These are phyloP conservation scores for Ophiostoma ulmi DNA, from an alignment of 2,329 filamentous ascomycete genomes.

Conservation along the genomic window DNA sequence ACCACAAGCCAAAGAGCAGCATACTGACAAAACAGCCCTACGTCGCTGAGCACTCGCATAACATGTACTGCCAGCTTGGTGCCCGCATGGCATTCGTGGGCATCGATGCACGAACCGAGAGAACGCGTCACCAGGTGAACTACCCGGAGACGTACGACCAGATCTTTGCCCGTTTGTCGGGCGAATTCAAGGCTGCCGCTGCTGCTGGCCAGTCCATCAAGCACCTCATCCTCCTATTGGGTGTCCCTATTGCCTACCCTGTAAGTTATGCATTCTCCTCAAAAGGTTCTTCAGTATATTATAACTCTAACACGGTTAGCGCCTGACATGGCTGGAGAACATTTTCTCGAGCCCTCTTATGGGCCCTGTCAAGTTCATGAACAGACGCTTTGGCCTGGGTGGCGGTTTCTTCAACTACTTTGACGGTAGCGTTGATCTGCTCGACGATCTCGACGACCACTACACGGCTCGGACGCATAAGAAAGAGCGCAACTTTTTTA, in stretches of 20 bases:
- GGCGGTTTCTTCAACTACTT: slow-evolving; percentile 90
- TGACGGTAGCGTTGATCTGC: slow-evolving; percentile 84
- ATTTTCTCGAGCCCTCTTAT: slow-evolving; percentile 82
- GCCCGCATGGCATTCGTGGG: slow-evolving; percentile 79
- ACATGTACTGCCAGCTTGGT: slow-evolving; percentile 78
- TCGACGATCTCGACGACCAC: slow-evolving; percentile 92
- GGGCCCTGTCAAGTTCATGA: slow-evolving; percentile 80
- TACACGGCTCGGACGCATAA: slow-evolving; percentile 93
- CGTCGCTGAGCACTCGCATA: slow-evolving; percentile 81
- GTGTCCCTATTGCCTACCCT: slow-evolving; percentile 81
- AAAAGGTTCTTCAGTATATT: background rate
- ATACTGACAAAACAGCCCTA: slow-evolving; percentile 58
- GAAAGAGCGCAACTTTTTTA: slow-evolving; percentile 70
- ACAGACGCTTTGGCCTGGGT: slow-evolving; percentile 80
- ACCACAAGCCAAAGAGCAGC: background rate
- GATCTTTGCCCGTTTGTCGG: slow-evolving; percentile 70
- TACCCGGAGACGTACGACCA: slow-evolving; percentile 85
- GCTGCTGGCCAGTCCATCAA: slow-evolving; percentile 69
- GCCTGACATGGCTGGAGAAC: slow-evolving; percentile 94
- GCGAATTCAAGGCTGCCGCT: slow-evolving; percentile 63
- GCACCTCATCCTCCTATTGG: slow-evolving; percentile 80
- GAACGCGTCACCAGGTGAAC: slow-evolving; percentile 89
- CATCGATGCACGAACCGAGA: slow-evolving; percentile 89
- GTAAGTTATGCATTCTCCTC: slow-evolving; percentile 35
- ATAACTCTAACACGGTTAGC: slow-evolving; percentile 35